Base-by-base conservation (phyloP, 805 yeast species). In the Kodamaea neixiangensis region DNA sequence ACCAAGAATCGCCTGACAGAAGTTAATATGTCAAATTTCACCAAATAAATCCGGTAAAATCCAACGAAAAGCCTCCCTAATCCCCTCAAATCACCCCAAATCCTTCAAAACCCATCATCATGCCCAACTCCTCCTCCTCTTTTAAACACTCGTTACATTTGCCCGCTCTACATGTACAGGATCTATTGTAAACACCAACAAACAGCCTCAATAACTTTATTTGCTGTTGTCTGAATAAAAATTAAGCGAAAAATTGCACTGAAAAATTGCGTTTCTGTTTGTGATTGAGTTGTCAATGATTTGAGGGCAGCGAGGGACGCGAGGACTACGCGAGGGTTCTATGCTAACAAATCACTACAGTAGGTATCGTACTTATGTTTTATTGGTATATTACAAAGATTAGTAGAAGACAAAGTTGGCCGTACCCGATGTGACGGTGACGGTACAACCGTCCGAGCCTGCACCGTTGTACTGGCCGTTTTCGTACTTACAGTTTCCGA, bases 371-470 rank as follows among this genome's bases (percentile, higher is more conserved):
- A 42, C 45, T 20, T 42, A 39, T 20, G 17, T 25, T 19, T 29
- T 14, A 13, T 15, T 37, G 41, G 41, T 37, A 37, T 37, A 37
- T 35, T 37, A 37, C 41, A 37, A 15, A 37, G 17, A 15, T 37
- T 53, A 75, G 65, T 76, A 80, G 62, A 82, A 77, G 60, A 84
- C 86, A 63, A 83, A 83, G 63, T 81, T 68, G 51, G 85, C 89
- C 47, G 74, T 62, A 65, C 89, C 89, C 29, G 75, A 68, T 42
- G 81, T 75, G 37, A 84, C 84, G 46, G 82, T 78, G 55, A 85
- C 87, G 48, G 96, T 88, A 78, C 96, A 88, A 61, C 96, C 96
- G 64, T 87, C 90, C 15, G 83, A 58, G 51, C 85, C 83, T 44
- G 51, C 43, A 58, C 89, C 90, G 57, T 68, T 69, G 67, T 68